phyloP scores from a whole-genome alignment of 2,329 filamentous ascomycete species.

The Diaporthe citriasiana region DNA sequence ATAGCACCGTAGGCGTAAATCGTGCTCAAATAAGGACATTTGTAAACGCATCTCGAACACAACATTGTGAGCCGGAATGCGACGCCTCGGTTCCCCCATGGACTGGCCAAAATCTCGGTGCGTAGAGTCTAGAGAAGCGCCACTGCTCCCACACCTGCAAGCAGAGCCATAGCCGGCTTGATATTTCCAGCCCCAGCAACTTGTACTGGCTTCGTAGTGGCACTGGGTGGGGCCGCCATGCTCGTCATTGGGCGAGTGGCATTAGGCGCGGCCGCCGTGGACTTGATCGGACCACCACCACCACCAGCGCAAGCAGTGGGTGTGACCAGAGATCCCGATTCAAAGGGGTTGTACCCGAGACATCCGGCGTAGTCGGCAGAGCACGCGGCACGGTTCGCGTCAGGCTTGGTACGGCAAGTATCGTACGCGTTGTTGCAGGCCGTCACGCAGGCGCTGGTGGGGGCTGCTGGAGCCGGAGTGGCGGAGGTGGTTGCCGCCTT shows the following conservation, averaged over 20 bases:
- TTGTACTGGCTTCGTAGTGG: constrained; percentile 4
- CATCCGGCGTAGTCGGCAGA: constrained; percentile 6
- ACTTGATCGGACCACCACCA: not conserved
- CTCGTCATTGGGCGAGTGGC: not conserved
- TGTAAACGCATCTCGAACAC: not conserved
- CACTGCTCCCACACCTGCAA: not conserved
- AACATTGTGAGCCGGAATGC: not conserved
- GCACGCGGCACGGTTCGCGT: not conserved
- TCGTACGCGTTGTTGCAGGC: not conserved
- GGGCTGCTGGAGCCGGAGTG: not conserved
- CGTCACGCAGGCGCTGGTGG: not conserved
- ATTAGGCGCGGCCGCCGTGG: not conserved
- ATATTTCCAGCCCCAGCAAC: constrained; percentile 9
- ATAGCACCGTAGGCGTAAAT: not conserved
- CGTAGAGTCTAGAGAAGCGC: not conserved
- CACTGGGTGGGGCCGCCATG: not conserved
- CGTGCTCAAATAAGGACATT: not conserved
- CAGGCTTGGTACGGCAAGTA: not conserved
- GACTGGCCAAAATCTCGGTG: not conserved
- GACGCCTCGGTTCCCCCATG: not conserved
- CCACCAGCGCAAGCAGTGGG: not conserved
- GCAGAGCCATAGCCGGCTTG: constrained; percentile 12
- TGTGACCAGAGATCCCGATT: not conserved
- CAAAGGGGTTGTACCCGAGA: constrained; percentile 2
- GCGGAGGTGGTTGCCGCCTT: not conserved